These are phyloP conservation scores for Penicillium polonicum DNA, from an alignment of 2,329 filamentous ascomycete species.

Conservation along the genomic window DNA sequence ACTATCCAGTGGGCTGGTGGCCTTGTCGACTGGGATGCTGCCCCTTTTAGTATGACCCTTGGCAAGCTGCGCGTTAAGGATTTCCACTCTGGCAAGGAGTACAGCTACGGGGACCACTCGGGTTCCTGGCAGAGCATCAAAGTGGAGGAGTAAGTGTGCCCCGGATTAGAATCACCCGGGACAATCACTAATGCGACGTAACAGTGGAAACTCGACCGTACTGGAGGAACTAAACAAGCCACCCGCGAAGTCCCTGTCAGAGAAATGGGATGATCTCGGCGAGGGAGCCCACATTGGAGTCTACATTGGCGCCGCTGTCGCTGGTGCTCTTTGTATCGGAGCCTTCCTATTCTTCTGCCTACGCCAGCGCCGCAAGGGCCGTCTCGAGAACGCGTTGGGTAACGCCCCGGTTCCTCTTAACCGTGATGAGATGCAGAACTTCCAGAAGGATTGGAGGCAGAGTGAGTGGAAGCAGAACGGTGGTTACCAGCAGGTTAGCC, in stretches of 20 bases:
- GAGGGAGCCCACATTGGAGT: slow-evolving; percentile 51
- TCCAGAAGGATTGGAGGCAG: slow-evolving; percentile 41
- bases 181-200: slow-evolving; percentile 22
- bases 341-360: slow-evolving; percentile 49
- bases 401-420: slow-evolving; percentile 48
- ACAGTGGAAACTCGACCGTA: slow-evolving; percentile 64
- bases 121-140: slow-evolving; percentile 67
- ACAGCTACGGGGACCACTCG: slow-evolving; percentile 61
- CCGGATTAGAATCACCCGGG: no score
- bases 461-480: slow-evolving; percentile 32
- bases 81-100: slow-evolving; percentile 63
- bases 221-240: slow-evolving; percentile 36
- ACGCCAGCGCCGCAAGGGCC: slow-evolving; percentile 51
- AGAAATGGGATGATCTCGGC: slow-evolving; percentile 48
- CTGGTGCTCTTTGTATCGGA: slow-evolving; percentile 33
- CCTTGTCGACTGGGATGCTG: slow-evolving; percentile 62
- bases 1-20: slow-evolving; percentile 71
- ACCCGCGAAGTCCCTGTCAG: slow-evolving; percentile 33
- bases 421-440: slow-evolving; percentile 40
- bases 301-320: slow-evolving; percentile 39
- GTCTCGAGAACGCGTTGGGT: slow-evolving; percentile 48
- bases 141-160: slow-evolving; percentile 43
- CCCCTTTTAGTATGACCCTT: slow-evolving; percentile 72
- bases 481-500: slow-evolving; percentile 30
- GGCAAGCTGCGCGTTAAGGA: slow-evolving; percentile 59